These are phyloP conservation scores for Orbilia quercus DNA, from an alignment of 2,329 filamentous ascomycete species.

Conservation along the genomic window DNA sequence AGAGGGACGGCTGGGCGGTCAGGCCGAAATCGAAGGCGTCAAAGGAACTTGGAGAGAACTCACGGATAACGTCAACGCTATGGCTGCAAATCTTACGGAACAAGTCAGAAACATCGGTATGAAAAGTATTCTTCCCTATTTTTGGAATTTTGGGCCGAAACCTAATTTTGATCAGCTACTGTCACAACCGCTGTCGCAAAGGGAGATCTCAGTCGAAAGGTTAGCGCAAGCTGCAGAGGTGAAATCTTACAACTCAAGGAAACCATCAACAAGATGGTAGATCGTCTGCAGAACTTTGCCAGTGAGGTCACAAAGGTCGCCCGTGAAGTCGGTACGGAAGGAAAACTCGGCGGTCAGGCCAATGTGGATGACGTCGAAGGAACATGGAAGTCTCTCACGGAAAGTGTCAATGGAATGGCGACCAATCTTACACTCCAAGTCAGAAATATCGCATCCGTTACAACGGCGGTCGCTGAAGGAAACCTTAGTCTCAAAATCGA, in stretches of 20 bases:
- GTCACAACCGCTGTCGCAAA: constrained; percentile 77
- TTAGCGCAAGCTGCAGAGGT: constrained; percentile 89
- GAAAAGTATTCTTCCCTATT: background rate
- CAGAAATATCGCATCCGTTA: constrained; percentile 95
- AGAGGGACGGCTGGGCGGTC: constrained; percentile 82
- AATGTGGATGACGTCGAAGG: constrained; percentile 96
- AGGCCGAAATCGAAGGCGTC: constrained; percentile 84
- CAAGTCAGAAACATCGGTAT: constrained; percentile 61
- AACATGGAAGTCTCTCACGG: constrained; percentile 95
- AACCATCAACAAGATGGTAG: constrained; percentile 99
- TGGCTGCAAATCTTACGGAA: constrained; percentile 62
- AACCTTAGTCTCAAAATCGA: constrained; percentile 97
- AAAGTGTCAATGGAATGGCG: constrained; percentile 98
- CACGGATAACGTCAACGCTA: constrained; percentile 66
- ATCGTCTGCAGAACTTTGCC: constrained; percentile 95
- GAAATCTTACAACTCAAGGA: constrained; percentile 95
- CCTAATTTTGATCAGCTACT: constrained; percentile 62
- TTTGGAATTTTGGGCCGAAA: background rate
- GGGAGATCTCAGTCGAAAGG: constrained; percentile 95
- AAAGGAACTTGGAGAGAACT: constrained; percentile 90
- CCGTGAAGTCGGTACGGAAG: constrained; percentile 95
- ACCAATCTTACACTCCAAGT: constrained; percentile 98
- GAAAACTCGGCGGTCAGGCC: constrained; percentile 90
- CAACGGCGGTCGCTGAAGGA: constrained; percentile 91
- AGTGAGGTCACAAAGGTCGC: constrained; percentile 91